Percentiles rank a stretch among this genome's conserved stretches.
Evolutionary conservation across 1,284 basidiomycete genomes (phyloP).

Genomic region (Melampsora occidentalis): DNA sequence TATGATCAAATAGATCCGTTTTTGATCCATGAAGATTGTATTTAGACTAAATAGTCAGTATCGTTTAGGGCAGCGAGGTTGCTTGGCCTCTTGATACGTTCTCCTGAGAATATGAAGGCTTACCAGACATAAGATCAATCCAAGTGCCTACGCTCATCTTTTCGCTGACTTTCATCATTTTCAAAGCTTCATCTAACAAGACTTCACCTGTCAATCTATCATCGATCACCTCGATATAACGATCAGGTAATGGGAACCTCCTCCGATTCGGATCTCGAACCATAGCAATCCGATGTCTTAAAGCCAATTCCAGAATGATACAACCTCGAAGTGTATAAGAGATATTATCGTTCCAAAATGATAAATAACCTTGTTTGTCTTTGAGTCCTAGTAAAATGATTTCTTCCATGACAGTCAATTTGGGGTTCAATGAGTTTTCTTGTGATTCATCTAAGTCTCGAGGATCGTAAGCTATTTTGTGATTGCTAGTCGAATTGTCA

Average conservation of each 20-base stretch:
- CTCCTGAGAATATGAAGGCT: slow-evolving; percentile 49
- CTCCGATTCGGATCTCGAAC: slow-evolving; percentile 77
- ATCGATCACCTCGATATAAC: slow-evolving; percentile 83
- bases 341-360: slow-evolving; percentile 98
- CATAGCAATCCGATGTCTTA: slow-evolving; percentile 82
- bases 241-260: slow-evolving; percentile 72
- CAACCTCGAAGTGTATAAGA: slow-evolving; percentile 91
- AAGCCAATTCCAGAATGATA: slow-evolving; percentile 87
- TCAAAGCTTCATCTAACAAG: slow-evolving; percentile 87
- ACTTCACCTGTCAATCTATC: slow-evolving; percentile 90
- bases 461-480: slow-evolving; percentile 87
- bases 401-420: slow-evolving; percentile 94
- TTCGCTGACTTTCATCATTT: slow-evolving; percentile 79
- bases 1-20: slow-evolving; percentile 52
- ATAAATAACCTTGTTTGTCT: slow-evolving; percentile 89
- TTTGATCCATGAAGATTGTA: too few species aligned
- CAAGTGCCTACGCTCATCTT: slow-evolving; percentile 84
- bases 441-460: slow-evolving; percentile 74
- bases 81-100: background rate
- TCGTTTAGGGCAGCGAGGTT: background rate
- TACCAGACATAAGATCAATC: slow-evolving; percentile 89
- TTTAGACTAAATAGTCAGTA: slow-evolving; percentile 8
- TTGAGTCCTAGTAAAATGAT: slow-evolving; percentile 85
- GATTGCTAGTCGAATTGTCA: slow-evolving; percentile 43
- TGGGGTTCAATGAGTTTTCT: slow-evolving; percentile 73